phyloP scores from a whole-genome alignment of 441 rosid species.

The Pelargonium citronellum region DNA sequence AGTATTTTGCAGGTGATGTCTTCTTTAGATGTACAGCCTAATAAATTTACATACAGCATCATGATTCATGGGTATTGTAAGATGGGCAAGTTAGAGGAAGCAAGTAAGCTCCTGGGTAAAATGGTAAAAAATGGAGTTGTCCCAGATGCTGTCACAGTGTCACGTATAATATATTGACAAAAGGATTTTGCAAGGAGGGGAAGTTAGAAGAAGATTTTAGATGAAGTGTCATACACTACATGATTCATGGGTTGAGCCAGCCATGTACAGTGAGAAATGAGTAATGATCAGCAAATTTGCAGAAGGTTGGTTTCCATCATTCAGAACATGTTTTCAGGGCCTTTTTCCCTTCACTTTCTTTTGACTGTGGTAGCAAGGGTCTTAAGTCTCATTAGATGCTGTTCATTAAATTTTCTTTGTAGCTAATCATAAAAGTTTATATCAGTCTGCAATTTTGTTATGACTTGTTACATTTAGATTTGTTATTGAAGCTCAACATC shows the following conservation, averaged over 20 bases:
- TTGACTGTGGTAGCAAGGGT: background rate
- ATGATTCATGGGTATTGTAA: slow-evolving; percentile 51
- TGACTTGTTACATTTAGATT: background rate
- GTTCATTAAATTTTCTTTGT: background rate
- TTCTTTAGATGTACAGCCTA: slow-evolving; percentile 36
- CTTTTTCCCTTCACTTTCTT: background rate
- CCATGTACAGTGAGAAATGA: slow-evolving; percentile 25
- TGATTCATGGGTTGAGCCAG: slow-evolving; percentile 41
- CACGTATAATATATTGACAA: slow-evolving; percentile 43
- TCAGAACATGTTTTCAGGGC: slow-evolving; percentile 1
- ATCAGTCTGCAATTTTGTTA: background rate
- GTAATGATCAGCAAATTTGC: slow-evolving; percentile 23
- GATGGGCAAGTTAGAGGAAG: slow-evolving; percentile 46
- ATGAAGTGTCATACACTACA: slow-evolving; percentile 48
- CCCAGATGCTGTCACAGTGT: slow-evolving; percentile 47
- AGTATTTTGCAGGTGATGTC: slow-evolving; percentile 44
- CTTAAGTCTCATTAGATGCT: background rate
- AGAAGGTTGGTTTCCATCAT: slow-evolving; percentile 15
- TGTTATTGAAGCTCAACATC: background rate
- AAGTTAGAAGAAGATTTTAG: slow-evolving; percentile 41
- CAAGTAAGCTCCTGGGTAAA: slow-evolving; percentile 38
- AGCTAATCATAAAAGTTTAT: background rate
- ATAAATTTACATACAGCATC: slow-evolving; percentile 54
- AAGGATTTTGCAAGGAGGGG: slow-evolving; percentile 47
- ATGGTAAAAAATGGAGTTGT: slow-evolving; percentile 44